phyloP scores from a whole-genome alignment of 2,329 filamentous ascomycete genomes.

The Tetracladium maxilliforme region DNA sequence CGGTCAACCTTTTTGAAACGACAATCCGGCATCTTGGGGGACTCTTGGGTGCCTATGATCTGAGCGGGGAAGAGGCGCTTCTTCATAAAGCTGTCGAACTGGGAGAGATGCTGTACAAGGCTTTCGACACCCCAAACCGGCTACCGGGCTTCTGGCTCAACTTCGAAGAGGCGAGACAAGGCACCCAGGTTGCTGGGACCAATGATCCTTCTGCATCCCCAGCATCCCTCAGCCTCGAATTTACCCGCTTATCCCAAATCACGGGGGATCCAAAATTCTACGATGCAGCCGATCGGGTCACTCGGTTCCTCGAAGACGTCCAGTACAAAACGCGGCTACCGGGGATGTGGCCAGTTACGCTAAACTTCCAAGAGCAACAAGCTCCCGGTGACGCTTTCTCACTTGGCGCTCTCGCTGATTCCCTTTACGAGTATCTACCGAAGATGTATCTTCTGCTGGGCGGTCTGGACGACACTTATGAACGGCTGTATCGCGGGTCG shows the following conservation, averaged over 20 bases:
- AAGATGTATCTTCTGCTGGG: slow-evolving; percentile 46
- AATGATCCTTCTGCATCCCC: too few relatives aligned
- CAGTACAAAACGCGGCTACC: slow-evolving; percentile 36
- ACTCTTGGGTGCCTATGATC: slow-evolving; percentile 18
- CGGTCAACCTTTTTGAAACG: slow-evolving; percentile 21
- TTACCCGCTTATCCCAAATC: slow-evolving; percentile 49
- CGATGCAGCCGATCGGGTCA: slow-evolving; percentile 42
- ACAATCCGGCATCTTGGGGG: slow-evolving; percentile 22
- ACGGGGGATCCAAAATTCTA: slow-evolving; percentile 48
- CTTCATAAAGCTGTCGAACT: slow-evolving; percentile 15
- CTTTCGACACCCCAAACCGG: slow-evolving; percentile 37
- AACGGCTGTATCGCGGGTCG: slow-evolving; percentile 53
- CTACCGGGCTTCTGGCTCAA: slow-evolving; percentile 39
- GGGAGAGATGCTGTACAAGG: slow-evolving; percentile 15
- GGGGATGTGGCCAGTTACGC: slow-evolving; percentile 40
- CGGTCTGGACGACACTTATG: slow-evolving; percentile 58
- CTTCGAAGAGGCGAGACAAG: too few relatives aligned
- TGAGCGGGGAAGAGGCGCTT: slow-evolving; percentile 13
- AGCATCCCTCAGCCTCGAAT: slow-evolving; percentile 45
- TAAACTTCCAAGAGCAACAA: slow-evolving; percentile 22
- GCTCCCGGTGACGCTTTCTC: slow-evolving; percentile 34
- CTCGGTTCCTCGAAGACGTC: slow-evolving; percentile 30
- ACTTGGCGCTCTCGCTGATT: slow-evolving; percentile 36
- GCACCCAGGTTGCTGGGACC: too few relatives aligned
- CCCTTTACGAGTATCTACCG: slow-evolving; percentile 45